Base-by-base conservation (phyloP, 202 grass and related monocot species). In the Miscanthus sacchariflorus region DNA sequence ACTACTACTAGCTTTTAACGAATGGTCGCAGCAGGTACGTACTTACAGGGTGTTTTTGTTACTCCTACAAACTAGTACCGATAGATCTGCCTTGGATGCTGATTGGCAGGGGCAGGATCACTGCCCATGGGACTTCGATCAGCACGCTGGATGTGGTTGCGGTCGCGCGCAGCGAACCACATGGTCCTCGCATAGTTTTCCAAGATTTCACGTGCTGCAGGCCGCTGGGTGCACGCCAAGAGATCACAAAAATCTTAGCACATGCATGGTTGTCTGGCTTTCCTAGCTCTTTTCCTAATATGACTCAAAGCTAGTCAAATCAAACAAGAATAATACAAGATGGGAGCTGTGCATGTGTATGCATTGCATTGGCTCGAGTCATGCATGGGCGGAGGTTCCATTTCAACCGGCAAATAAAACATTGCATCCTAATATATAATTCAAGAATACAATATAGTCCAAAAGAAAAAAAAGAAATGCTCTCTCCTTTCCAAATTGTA, bases 171-270 rank as follows among this genome's bases (percentile, higher is more conserved):
- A 36, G 39, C 13, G 14, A 46, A 30, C n/a, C 64, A 78, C 64
- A 54, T 56, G 46, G 36, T 21, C 23, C 18, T 64, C 50, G 59
- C 39, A 86, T 35, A 45, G 56, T 71, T 68, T 76, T 1, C 36
- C 66, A 15, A 86, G 52, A 19, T 56, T 56, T 70, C 64, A 79
- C 48, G 65, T 86, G 67, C 66, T 86, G 67, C 66, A 72, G 13
- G 42, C 64, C 64, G 65, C 25, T 56, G 23, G 84, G 65, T 33
- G 66, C 75, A 86, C 84, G 39, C 64, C 33, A 56, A 40, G 74
- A 85, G 74, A 85, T 78, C 74, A 42, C 30, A 44, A 13, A 58
- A 21, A 69, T 70, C 74, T 25, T 13, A 56, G 83, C 74, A 70
- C 52, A 19, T 56, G 52, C 52, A 56, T 56, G 52, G 49, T 54